Percentiles rank a stretch among this genome's conserved stretches.
phyloP scores from a whole-genome alignment of 306 rosid species.

The Sindora glabra region DNA sequence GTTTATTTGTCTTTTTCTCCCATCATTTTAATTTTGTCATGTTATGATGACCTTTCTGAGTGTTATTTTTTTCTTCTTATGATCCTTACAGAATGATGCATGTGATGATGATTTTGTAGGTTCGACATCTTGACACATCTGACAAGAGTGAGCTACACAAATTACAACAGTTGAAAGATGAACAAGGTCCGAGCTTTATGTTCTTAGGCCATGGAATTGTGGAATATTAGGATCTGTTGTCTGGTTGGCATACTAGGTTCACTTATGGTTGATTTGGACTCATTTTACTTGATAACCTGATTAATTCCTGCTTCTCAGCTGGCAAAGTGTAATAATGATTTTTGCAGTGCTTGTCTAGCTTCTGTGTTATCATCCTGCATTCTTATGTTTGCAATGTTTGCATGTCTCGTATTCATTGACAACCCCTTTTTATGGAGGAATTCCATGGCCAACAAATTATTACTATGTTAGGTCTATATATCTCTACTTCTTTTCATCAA shows the following conservation, averaged over 20 bases:
- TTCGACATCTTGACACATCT: constrained; percentile 97
- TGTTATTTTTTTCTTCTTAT: too few species aligned
- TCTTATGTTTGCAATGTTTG: background rate
- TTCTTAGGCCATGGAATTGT: background rate
- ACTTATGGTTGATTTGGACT: background rate
- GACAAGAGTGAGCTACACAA: constrained; percentile 98
- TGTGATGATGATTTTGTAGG: constrained; percentile 41
- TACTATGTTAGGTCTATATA: too few species aligned
- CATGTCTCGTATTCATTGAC: background rate
- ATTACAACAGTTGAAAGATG: constrained; percentile 93
- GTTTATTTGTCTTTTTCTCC: constrained; percentile 24
- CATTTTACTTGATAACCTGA: background rate
- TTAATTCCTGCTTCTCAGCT: background rate
- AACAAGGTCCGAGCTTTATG: constrained; percentile 56
- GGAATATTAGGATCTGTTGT: background rate
- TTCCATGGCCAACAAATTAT: too few species aligned
- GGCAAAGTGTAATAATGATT: background rate
- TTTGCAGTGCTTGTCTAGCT: background rate
- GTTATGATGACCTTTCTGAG: too few species aligned
- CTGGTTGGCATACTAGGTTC: background rate
- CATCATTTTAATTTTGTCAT: too few species aligned
- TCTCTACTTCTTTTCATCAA: background rate
- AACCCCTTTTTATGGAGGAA: too few species aligned
- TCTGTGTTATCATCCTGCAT: background rate
- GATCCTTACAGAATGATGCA: background rate